phyloP scores from a whole-genome alignment of 495 filamentous ascomycete genomes.

The Beverwykella pulmonaria region DNA sequence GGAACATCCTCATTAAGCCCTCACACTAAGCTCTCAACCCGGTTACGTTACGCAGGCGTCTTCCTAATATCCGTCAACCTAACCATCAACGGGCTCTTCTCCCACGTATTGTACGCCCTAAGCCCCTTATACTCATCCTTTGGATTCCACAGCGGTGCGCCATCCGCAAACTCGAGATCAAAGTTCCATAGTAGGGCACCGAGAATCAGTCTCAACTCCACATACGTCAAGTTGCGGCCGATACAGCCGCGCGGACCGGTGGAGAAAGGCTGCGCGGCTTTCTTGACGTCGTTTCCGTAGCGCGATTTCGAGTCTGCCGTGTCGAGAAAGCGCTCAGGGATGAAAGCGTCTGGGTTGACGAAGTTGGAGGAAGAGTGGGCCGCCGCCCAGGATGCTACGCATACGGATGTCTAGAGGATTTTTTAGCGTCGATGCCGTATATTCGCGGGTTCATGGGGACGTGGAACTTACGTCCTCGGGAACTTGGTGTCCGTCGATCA shows the following conservation, averaged over 20 bases:
- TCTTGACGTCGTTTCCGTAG: slow-evolving; percentile 37
- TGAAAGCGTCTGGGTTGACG: slow-evolving; percentile 37
- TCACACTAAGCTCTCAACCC: too few species aligned
- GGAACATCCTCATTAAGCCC: too few species aligned
- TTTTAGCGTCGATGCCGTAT: not conserved
- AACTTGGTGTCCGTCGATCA: slow-evolving; percentile 47
- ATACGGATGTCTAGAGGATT: slow-evolving; percentile 24
- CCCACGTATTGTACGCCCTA: slow-evolving; percentile 43
- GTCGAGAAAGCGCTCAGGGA: slow-evolving; percentile 43
- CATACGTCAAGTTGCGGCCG: slow-evolving; percentile 38
- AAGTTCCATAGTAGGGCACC: slow-evolving; percentile 43
- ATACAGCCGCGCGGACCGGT: slow-evolving; percentile 43
- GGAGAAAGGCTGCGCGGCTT: slow-evolving; percentile 40
- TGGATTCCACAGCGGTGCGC: slow-evolving; percentile 29
- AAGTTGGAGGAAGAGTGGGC: slow-evolving; percentile 40
- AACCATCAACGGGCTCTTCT: slow-evolving; percentile 38
- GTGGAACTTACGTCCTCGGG: slow-evolving; percentile 41
- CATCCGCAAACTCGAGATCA: slow-evolving; percentile 37
- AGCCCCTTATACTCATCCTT: slow-evolving; percentile 25
- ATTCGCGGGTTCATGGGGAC: not conserved
- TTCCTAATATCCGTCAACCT: slow-evolving; percentile 37
- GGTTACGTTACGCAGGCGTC: slow-evolving; percentile 6
- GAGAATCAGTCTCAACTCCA: slow-evolving; percentile 42
- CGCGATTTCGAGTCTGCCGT: not conserved
- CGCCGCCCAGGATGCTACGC: slow-evolving; percentile 31